Evolutionary conservation across 78 protist genomes (phyloP).

Genomic region (Dictyostelium brefeldianum): DNA sequence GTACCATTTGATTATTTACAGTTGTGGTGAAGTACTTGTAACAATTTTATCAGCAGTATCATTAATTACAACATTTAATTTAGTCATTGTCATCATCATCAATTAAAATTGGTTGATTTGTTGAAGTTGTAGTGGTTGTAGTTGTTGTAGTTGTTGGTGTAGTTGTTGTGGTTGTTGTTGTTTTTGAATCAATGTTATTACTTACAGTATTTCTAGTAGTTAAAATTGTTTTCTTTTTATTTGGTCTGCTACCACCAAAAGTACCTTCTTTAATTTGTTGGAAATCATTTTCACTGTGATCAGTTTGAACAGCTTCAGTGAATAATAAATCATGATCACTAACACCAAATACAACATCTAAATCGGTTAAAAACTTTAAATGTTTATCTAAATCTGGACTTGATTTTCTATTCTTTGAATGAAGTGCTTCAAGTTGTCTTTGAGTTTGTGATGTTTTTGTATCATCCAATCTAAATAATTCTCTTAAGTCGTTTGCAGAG

Average conservation of each 20-base stretch:
- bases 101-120: too few relatives aligned
- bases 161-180: background rate
- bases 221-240: slow-evolving; percentile 33
- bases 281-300: slow-evolving; percentile 57
- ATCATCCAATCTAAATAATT: slow-evolving; percentile 76
- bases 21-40: too few relatives aligned
- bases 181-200: background rate
- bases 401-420: slow-evolving; percentile 52
- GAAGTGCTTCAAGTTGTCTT: slow-evolving; percentile 40
- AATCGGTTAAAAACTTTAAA: slow-evolving; percentile 15
- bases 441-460: slow-evolving; percentile 65
- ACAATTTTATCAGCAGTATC: too few relatives aligned
- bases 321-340: slow-evolving; percentile 81
- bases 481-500: slow-evolving; percentile 67
- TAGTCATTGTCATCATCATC: background rate
- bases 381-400: slow-evolving; percentile 54
- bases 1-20: too few relatives aligned
- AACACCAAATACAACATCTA: slow-evolving; percentile 51
- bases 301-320: slow-evolving; percentile 44
- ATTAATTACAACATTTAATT: background rate
- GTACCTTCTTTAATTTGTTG: background rate
- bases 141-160: background rate
- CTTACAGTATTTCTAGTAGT: slow-evolving; percentile 58
- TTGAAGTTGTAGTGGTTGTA: background rate
- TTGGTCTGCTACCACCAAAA: slow-evolving; percentile 19